These are phyloP conservation scores for Rhizoclosmatium sp. DNA, from an alignment of 192 early-diverging fungal species.

Conservation along the genomic window DNA sequence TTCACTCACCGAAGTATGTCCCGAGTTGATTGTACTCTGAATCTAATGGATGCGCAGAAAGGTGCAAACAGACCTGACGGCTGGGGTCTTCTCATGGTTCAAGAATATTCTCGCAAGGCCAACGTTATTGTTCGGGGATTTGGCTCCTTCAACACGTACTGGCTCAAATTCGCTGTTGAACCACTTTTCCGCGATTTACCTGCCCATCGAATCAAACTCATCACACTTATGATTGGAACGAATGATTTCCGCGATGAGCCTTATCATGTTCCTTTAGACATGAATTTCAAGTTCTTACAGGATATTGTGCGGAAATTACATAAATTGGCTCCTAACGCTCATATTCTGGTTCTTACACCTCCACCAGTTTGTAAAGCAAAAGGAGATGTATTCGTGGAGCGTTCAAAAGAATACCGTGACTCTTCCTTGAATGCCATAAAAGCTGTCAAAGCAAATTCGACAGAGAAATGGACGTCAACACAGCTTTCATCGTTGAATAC, in stretches of 20 bases:
- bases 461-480: neutral
- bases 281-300: conserved; percentile 62
- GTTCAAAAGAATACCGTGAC: neutral
- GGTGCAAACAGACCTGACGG: neutral
- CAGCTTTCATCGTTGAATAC: conserved; percentile 30
- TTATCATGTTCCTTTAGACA: conserved; percentile 66
- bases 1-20: neutral
- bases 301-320: conserved; percentile 64
- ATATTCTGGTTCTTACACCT: conserved; percentile 75
- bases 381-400: conserved; percentile 12
- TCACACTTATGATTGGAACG: conserved; percentile 81
- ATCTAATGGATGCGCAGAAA: neutral
- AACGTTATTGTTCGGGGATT: neutral
- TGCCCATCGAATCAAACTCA: conserved; percentile 36
- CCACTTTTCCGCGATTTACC: neutral
- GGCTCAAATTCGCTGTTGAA: conserved; percentile 5
- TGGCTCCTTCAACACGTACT: conserved; percentile 6
- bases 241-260: conserved; percentile 61
- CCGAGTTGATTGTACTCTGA: neutral
- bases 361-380: conserved; percentile 66
- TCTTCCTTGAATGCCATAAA: conserved; percentile 35
- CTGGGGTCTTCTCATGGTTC: neutral
- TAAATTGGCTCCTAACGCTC: conserved; percentile 63
- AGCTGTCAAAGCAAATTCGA: conserved; percentile 1
- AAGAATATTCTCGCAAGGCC: neutral